Evolutionary conservation across 164 flowering plant species (phyloP), one percentile per base, ranked within the genome.

Genomic region (Cinnamomum chago): DNA sequence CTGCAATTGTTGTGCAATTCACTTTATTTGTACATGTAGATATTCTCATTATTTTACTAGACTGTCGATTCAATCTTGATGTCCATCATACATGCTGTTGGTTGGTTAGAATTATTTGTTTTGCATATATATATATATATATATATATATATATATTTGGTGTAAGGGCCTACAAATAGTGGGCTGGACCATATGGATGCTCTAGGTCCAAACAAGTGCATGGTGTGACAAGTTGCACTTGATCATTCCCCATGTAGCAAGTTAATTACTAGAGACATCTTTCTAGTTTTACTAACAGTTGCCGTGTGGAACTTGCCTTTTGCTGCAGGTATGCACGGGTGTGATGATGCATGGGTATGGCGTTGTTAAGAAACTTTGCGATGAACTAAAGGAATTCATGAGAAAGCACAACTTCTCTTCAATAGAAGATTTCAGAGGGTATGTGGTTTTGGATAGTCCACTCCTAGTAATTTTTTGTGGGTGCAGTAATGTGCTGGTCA

Each of bases 331-430:
- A 6, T 96, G 99, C 79, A 96, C 99, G 1, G 99, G 99, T 35
- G 99, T 96, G 23, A 96, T 96, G 99, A 91, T 96, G 99, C 98
- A 96, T 60, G 99, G 99, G 2, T 92, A 96, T 81, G 92, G 92
- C 72, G 81, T 90, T 62, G 98, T 94, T 73, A 92, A 90, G 84
- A 80, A 85, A 76, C 92, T 96, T 11, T 92, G 95, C 73, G 75
- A 77, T 13, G 99, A 96, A 84, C 85, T 94, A 71, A 77, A 92
- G 82, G 98, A 92, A 70, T 96, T 96, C 86, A 96, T 96, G 99
- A 91, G 79, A 79, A 80, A 79, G 80, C 99, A 96, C 78, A 87
- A 92, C 74, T 96, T 96, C 83, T 84, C 95, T 62, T 75, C 93
- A 0, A 85, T 96, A 35, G 97, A 96, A 83, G 98, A 94, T 71